These are phyloP conservation scores for Breynia disticha DNA, from an alignment of 441 rosid genomes.

Conservation along the genomic window DNA sequence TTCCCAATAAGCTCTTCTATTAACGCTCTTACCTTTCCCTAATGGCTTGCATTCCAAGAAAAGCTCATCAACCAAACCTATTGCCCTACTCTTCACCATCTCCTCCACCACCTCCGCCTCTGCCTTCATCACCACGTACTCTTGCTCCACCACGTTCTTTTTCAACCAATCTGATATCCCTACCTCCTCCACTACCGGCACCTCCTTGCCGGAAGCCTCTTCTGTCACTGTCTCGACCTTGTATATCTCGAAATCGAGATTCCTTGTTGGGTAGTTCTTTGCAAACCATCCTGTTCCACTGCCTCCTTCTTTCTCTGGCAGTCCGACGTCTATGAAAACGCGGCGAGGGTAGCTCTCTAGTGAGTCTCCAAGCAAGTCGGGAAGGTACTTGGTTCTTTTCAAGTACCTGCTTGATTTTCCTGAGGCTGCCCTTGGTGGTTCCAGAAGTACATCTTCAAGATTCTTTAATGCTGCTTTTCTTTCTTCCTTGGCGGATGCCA, in stretches of 20 bases:
- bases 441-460: conserved; percentile 66
- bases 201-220: conserved; percentile 19
- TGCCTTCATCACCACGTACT: conserved; percentile 84
- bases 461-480: conserved; percentile 44
- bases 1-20: conserved; percentile 62
- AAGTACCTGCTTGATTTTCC: conserved; percentile 49
- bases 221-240: conserved; percentile 54
- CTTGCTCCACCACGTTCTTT: conserved; percentile 47
- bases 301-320: conserved; percentile 30
- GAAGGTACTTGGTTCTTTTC: conserved; percentile 46
- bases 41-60: conserved; percentile 73
- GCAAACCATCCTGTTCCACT: conserved; percentile 55
- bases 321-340: conserved; percentile 57
- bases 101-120: conserved; percentile 69
- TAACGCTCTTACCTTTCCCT: conserved; percentile 23
- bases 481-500: conserved; percentile 23
- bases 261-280: conserved; percentile 60
- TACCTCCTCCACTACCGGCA: conserved; percentile 19
- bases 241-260: conserved; percentile 55
- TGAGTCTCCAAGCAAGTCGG: conserved; percentile 52
- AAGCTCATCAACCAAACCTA: conserved; percentile 62
- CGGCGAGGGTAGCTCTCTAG: conserved; percentile 53
- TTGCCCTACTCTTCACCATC: conserved; percentile 46
- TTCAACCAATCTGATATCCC: conserved; percentile 62
- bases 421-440: conserved; percentile 64